Percentiles rank a stretch among this genome's conserved stretches.
These are phyloP conservation scores for Pythium brachiatum DNA, from an alignment of 352 stramenopile species.

Conservation along the genomic window DNA sequence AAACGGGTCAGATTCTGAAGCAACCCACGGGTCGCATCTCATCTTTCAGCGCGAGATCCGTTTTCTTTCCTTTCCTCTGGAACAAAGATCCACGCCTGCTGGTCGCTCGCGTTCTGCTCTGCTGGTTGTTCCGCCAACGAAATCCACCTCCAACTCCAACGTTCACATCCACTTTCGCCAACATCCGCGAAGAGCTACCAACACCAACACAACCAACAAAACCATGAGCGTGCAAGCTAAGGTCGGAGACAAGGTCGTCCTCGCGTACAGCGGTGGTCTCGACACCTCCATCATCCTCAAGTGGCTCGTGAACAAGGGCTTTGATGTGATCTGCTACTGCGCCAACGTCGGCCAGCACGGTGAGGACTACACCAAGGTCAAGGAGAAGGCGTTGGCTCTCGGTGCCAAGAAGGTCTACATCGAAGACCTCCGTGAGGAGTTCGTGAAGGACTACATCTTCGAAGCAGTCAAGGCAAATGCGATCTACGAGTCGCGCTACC, in stretches of 20 bases:
- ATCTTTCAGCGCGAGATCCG: background rate
- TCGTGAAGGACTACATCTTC: constrained; percentile 94
- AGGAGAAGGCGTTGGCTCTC: constrained; percentile 85
- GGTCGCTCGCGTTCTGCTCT: background rate
- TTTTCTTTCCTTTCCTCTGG: constrained; percentile 14
- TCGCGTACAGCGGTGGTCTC: constrained; percentile 97
- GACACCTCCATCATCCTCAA: constrained; percentile 99
- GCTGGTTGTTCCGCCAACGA: background rate
- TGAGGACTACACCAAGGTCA: constrained; percentile 93
- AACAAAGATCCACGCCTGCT: constrained; percentile 13
- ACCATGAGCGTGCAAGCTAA: constrained; percentile 77
- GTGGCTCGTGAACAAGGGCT: constrained; percentile 98
- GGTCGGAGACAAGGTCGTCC: constrained; percentile 90
- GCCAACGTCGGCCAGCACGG: constrained; percentile 98
- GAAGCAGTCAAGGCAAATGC: constrained; percentile 95
- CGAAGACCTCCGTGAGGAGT: constrained; percentile 97
- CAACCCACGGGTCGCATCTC: constrained; percentile 12
- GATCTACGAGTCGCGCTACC: constrained; percentile 97
- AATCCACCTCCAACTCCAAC: background rate
- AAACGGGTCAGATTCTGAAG: background rate
- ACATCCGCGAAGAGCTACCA: constrained; percentile 11
- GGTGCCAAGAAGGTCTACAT: constrained; percentile 91
- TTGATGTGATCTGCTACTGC: constrained; percentile 99
- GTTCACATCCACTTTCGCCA: constrained; percentile 45
- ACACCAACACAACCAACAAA: constrained; percentile 2